Base-by-base conservation (phyloP, 805 yeast genomes). In the Yamadazyma paraphyllophila region DNA sequence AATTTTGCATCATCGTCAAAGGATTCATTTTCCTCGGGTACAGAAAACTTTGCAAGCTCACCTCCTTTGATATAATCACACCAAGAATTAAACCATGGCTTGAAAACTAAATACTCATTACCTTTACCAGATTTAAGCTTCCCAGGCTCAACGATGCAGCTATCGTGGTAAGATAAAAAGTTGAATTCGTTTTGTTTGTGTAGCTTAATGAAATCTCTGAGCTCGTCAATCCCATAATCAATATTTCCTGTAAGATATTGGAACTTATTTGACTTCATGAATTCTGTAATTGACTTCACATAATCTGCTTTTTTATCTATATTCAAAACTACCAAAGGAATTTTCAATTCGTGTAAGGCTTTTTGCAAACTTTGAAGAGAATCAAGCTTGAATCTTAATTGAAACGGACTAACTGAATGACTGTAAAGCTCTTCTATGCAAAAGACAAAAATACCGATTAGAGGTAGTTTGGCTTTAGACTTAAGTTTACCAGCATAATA, bases 171-270 rank as follows among this genome's bases (percentile, higher is more conserved):
- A 1, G 71, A 58, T 2, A 17, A 8, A 26, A 44, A 39, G 11
- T 11, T 24, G 24, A 44, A 35, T 2, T 34, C 30, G 13, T 32
- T 15, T n/a, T 35, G 41, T 5, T 44, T 26, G 3, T 52, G 41
- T 48, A 66, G 60, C 7, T 50, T 50, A 11, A 55, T 49, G 34
- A 60, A 60, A 16, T 68, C 55, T 14, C 69, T 57, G 39, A 73
- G 50, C 52, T 74, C 79, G 52, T 74, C 78, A 13, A 70, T 69
- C 56, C 73, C 79, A 49, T 73, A 73, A 57, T 69, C 69, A 31
- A 63, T 56, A 51, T 72, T 74, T 15, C 70, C 63, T 38, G 53
- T 66, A 12, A 74, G 51, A 37, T 63, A 60, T 9, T 54, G 41
- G 24, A 59, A 51, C 9, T 61, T 47, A 46, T 65, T 46, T 26